These are phyloP conservation scores for Exophiala mesophila DNA, from an alignment of 2,329 filamentous ascomycete genomes.

Conservation along the genomic window DNA sequence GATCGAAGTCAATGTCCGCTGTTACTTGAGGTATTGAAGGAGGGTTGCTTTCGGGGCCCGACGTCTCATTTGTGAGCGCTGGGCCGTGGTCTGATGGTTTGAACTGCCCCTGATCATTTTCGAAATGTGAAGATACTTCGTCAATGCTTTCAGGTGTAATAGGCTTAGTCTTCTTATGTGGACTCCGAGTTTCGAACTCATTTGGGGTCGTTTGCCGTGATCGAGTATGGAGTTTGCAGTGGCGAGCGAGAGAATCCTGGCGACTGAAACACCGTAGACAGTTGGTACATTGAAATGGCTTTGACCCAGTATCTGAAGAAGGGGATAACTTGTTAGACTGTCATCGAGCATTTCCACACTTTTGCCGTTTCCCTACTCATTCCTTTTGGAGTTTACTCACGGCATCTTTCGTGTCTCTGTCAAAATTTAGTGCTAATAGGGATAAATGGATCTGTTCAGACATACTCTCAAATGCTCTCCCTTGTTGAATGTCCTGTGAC, in stretches of 20 bases:
- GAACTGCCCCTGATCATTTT: slow-evolving; percentile 11
- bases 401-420: slow-evolving; percentile 42
- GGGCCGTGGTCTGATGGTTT: too few species aligned
- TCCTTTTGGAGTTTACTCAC: slow-evolving; percentile 33
- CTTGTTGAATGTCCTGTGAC: slow-evolving; percentile 40
- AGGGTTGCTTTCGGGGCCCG: slow-evolving; percentile 3
- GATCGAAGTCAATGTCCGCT: slow-evolving; percentile 36
- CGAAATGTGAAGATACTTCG: background rate
- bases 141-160: slow-evolving; percentile 9
- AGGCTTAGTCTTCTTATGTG: too few species aligned
- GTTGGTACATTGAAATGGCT: slow-evolving; percentile 39
- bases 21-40: slow-evolving; percentile 19
- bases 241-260: slow-evolving; percentile 42
- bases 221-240: slow-evolving; percentile 40
- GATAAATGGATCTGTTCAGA: too few species aligned
- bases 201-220: background rate
- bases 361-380: too few species aligned
- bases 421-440: slow-evolving; percentile 7
- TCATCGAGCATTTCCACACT: too few species aligned
- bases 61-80: too few species aligned
- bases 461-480: slow-evolving; percentile 38
- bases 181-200: background rate
- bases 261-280: slow-evolving; percentile 40
- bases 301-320: slow-evolving; percentile 40
- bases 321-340: too few species aligned